These are phyloP conservation scores for Pythium plurisporium DNA, from an alignment of 352 stramenopile species.

Conservation along the genomic window DNA sequence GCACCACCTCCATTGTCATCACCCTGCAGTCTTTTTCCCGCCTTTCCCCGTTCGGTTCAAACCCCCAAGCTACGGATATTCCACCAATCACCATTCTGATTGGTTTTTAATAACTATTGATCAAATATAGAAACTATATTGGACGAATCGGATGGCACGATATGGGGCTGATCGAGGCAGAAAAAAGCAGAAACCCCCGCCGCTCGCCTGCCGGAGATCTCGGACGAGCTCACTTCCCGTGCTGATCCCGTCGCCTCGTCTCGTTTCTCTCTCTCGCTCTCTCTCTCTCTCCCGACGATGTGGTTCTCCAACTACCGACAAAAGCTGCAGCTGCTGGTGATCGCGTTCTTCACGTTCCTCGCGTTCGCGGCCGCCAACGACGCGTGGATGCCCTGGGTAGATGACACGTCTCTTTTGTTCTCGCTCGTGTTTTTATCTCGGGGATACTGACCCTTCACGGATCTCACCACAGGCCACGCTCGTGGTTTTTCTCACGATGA, in stretches of 20 bases:
- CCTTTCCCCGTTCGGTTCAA: neutral
- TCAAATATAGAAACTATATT: too few relatives aligned
- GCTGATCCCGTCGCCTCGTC: neutral
- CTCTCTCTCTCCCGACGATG: constrained; percentile 25
- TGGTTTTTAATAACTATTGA: too few relatives aligned
- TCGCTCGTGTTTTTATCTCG: too few relatives aligned
- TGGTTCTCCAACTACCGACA: constrained; percentile 77
- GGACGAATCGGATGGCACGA: neutral
- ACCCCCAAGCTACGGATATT: neutral
- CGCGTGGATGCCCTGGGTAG: constrained; percentile 81
- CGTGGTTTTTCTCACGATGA: constrained; percentile 70
- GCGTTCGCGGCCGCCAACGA: constrained; percentile 68
- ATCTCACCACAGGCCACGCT: constrained; percentile 54
- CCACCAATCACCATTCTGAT: too few relatives aligned
- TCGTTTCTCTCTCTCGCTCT: neutral
- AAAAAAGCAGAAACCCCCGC: neutral
- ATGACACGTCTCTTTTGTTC: constrained; percentile 13
- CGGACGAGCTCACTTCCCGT: neutral
- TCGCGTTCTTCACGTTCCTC: constrained; percentile 80
- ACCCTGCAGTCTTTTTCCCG: constrained; percentile 17
- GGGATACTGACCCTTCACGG: too few relatives aligned
- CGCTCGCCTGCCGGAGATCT: neutral
- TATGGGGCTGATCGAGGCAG: neutral
- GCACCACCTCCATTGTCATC: neutral
- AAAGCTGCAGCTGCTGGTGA: constrained; percentile 74